A percentile compares a stretch with the other conserved stretches of the same genome.
Evolutionary conservation across 805 yeast species (phyloP).

Genomic region (Cyberlindnera samutprakarnensis): DNA sequence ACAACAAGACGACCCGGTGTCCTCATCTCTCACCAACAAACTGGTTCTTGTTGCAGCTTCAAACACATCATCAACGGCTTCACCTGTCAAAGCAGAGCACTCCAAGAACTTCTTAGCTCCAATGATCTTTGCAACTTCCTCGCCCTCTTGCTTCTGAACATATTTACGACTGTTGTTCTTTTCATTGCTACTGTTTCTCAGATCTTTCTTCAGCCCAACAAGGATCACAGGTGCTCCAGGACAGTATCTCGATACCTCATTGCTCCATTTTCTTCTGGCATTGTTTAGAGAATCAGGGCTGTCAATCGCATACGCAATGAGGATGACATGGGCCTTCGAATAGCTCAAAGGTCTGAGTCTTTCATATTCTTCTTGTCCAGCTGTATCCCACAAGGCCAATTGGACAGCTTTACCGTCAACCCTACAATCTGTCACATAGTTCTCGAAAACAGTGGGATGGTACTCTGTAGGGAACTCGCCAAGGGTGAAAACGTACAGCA

Average conservation of each 20-base stretch:
- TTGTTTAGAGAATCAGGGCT: slow-evolving; percentile 79
- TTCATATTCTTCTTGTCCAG: slow-evolving; percentile 95
- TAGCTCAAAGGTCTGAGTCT: slow-evolving; percentile 83
- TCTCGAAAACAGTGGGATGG: slow-evolving; percentile 92
- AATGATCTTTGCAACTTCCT: slow-evolving; percentile 62
- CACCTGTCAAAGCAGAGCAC: slow-evolving; percentile 89
- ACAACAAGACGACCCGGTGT: slow-evolving; percentile 35
- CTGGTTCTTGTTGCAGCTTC: slow-evolving; percentile 87
- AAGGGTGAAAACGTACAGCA: slow-evolving; percentile 82
- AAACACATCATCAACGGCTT: slow-evolving; percentile 90
- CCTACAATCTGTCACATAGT: slow-evolving; percentile 88
- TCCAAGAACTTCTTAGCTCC: slow-evolving; percentile 83
- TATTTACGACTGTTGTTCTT: slow-evolving; percentile 30
- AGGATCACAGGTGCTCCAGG: slow-evolving; percentile 72
- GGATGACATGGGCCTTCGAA: slow-evolving; percentile 76
- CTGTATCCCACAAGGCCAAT: slow-evolving; percentile 90
- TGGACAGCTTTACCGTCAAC: slow-evolving; percentile 91
- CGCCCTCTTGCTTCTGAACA: slow-evolving; percentile 52
- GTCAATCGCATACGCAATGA: slow-evolving; percentile 82
- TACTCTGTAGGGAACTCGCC: slow-evolving; percentile 92
- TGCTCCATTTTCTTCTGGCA: slow-evolving; percentile 82
- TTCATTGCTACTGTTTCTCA: slow-evolving; percentile 40
- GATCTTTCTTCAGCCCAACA: slow-evolving; percentile 81
- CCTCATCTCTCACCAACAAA: slow-evolving; percentile 45
- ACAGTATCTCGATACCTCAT: slow-evolving; percentile 73